A percentile compares a stretch with the other conserved stretches of the same genome.
These are phyloP conservation scores for Ganoderma lingzhi DNA, from an alignment of 1,284 basidiomycete species.

Conservation along the genomic window DNA sequence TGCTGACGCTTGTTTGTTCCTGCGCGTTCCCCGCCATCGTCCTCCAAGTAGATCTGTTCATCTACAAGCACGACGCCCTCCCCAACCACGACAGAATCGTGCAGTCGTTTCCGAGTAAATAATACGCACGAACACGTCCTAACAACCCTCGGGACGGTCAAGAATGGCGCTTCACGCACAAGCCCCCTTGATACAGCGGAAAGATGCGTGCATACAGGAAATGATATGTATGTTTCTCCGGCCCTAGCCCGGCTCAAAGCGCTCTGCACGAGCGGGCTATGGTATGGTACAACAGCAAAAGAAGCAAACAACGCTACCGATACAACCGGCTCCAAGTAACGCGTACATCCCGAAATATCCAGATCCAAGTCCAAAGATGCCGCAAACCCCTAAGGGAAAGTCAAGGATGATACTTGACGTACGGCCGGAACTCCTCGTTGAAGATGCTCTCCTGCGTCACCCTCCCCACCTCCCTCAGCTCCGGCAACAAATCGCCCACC, in stretches of 20 bases:
- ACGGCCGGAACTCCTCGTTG: constrained; percentile 29
- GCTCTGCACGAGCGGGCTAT: background rate
- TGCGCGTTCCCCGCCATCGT: too few species aligned
- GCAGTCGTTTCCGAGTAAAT: too few species aligned
- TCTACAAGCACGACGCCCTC: too few species aligned
- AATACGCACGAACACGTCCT: too few species aligned
- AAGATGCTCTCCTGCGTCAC: constrained; percentile 35
- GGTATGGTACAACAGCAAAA: background rate
- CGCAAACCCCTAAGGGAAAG: background rate
- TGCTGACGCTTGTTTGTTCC: too few species aligned
- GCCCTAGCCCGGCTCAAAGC: background rate
- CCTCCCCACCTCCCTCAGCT: constrained; percentile 27
- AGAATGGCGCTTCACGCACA: too few species aligned
- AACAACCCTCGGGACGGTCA: too few species aligned
- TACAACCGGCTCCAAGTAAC: background rate
- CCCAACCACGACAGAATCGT: too few species aligned
- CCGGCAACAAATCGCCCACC: constrained; percentile 27
- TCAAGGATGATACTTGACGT: constrained; percentile 28
- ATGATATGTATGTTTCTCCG: background rate
- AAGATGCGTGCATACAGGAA: background rate
- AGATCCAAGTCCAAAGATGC: background rate
- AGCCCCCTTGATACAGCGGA: background rate
- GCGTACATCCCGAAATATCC: background rate
- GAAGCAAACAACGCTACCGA: background rate
- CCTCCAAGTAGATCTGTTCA: too few species aligned